Percentiles rank a stretch among this genome's conserved stretches.
Evolutionary conservation across 345 rosid species (phyloP).

Genomic region (Physaria fendleri): DNA sequence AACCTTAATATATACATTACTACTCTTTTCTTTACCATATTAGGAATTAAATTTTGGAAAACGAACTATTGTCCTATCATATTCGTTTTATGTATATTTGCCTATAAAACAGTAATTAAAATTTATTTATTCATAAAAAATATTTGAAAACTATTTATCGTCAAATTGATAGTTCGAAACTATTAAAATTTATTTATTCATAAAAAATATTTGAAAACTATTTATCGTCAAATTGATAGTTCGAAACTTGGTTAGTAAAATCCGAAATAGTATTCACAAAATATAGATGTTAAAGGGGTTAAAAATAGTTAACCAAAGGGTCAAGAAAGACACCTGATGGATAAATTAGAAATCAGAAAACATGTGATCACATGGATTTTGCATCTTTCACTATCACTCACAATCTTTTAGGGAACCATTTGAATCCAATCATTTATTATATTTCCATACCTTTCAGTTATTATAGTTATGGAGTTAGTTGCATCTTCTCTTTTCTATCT

Average conservation of each 20-base stretch:
- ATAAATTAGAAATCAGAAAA: slow-evolving; percentile 17
- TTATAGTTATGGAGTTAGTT: slow-evolving; percentile 59
- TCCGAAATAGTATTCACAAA: too few species aligned
- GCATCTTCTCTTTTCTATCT: slow-evolving; percentile 25
- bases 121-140: too few species aligned
- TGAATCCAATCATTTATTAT: slow-evolving; percentile 36
- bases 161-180: too few species aligned
- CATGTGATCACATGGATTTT: slow-evolving; percentile 57
- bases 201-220: too few species aligned
- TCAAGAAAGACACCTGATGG: slow-evolving; percentile 30
- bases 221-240: too few species aligned
- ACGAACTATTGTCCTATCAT: too few species aligned
- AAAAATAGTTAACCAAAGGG: slow-evolving; percentile 8
- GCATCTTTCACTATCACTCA: slow-evolving; percentile 42
- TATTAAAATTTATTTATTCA: too few species aligned
- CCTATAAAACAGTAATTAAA: too few species aligned
- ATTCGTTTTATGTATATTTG: too few species aligned
- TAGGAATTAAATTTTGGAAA: too few species aligned
- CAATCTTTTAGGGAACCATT: slow-evolving; percentile 19
- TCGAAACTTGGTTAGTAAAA: too few species aligned
- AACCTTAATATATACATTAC: background rate
- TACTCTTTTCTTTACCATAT: background rate
- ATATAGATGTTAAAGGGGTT: slow-evolving; percentile 1
- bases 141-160: too few species aligned
- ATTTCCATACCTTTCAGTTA: slow-evolving; percentile 52